Conservation (phyloP, 129 eudicot species). For the Escallonia herrerae region DNA sequence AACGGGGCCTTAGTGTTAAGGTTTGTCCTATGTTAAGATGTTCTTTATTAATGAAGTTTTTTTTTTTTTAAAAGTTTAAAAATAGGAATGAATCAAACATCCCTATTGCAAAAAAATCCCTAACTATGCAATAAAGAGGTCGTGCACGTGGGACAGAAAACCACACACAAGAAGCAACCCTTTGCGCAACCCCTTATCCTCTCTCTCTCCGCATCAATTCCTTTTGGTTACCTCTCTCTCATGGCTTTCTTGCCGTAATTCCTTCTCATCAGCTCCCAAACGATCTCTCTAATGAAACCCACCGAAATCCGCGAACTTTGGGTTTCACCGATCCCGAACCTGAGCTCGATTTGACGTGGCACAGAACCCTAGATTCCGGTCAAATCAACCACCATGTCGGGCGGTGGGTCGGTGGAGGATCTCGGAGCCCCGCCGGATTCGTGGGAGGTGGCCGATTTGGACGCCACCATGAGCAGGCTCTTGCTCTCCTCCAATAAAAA, state of each 20-base stretch:
- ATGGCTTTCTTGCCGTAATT: background rate
- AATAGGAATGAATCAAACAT: too few species aligned
- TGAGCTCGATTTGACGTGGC: slow-evolving; percentile 10
- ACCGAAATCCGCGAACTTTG: slow-evolving; percentile 4
- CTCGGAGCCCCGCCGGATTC: slow-evolving; percentile 62
- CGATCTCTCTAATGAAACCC: slow-evolving; percentile 17
- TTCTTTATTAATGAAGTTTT: too few species aligned
- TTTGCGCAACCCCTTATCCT: too few species aligned
- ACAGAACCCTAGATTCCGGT: slow-evolving; percentile 21
- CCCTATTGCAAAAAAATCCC: too few species aligned
- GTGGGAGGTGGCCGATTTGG: slow-evolving; percentile 90
- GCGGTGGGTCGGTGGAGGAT: slow-evolving; percentile 51
- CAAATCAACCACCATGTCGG: slow-evolving; percentile 1
- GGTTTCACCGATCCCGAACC: slow-evolving; percentile 11
- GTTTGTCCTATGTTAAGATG: too few species aligned
- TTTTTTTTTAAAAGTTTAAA: too few species aligned
- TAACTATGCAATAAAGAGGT: too few species aligned
- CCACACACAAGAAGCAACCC: slow-evolving; percentile 6
- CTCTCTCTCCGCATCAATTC: too few species aligned
- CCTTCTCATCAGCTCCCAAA: slow-evolving; percentile 4
- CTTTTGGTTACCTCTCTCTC: background rate
- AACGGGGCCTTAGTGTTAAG: too few species aligned
- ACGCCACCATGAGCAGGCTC: slow-evolving; percentile 62
- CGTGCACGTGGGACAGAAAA: background rate
- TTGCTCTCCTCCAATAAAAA: slow-evolving; percentile 41